These are phyloP conservation scores for Sphaerosporella brunnea DNA, from an alignment of 495 filamentous ascomycete genomes.

Conservation along the genomic window DNA sequence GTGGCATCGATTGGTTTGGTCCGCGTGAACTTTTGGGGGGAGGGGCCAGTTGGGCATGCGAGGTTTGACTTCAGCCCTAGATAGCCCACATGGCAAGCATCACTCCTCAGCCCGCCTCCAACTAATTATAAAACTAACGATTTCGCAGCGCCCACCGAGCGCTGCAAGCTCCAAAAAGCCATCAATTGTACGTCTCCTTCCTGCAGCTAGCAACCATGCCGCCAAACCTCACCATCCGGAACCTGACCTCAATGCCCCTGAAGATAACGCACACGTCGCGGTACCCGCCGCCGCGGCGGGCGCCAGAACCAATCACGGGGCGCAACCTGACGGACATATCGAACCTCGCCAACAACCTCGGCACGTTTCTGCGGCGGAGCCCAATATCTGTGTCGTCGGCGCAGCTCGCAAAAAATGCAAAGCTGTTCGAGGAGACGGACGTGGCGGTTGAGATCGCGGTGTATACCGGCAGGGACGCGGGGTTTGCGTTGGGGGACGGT, in stretches of 20 bases:
- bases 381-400: slow-evolving; percentile 27
- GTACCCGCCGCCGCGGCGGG: slow-evolving; percentile 37
- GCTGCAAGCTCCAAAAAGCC: too few species aligned
- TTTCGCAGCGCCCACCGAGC: too few species aligned
- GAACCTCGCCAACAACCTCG: slow-evolving; percentile 38
- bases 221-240: slow-evolving; percentile 54
- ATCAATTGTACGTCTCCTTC: too few species aligned
- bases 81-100: too few species aligned
- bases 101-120: too few species aligned
- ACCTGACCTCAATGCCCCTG: slow-evolving; percentile 58
- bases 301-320: slow-evolving; percentile 9
- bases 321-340: slow-evolving; percentile 29
- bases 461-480: slow-evolving; percentile 39
- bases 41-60: too few species aligned
- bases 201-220: too few species aligned
- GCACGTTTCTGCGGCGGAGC: slow-evolving; percentile 29
- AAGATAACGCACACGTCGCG: slow-evolving; percentile 58
- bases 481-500: slow-evolving; percentile 33
- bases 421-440: slow-evolving; percentile 39
- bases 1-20: too few species aligned
- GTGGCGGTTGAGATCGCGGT: slow-evolving; percentile 39
- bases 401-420: slow-evolving; percentile 35
- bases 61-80: too few species aligned
- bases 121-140: too few species aligned
- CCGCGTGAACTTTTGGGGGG: too few species aligned